phyloP scores from a whole-genome alignment of 2,329 filamentous ascomycete genomes.

The Chrysoporthe puriensis region DNA sequence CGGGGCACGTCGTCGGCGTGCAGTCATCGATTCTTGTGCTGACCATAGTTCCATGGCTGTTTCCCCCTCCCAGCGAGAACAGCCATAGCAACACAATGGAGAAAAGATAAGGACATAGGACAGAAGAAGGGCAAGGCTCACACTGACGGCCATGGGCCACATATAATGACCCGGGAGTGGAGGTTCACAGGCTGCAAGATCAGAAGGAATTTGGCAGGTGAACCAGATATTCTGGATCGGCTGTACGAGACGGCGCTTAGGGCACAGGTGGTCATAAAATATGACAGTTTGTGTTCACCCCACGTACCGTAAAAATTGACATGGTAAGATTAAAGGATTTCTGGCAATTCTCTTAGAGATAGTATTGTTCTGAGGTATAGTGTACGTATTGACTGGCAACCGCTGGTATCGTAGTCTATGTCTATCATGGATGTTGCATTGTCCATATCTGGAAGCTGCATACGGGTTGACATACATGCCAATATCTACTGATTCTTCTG shows the following conservation, averaged over 20 bases:
- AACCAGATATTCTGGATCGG: constrained; percentile 2
- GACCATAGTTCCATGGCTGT: constrained; percentile 28
- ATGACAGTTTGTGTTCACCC: not conserved
- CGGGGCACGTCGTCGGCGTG: constrained; percentile 30
- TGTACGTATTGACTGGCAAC: not conserved
- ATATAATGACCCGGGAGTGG: constrained; percentile 20
- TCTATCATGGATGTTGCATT: not conserved
- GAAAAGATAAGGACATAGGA: not conserved
- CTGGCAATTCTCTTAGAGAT: not conserved
- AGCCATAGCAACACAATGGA: constrained; percentile 2
- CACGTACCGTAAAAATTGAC: not conserved
- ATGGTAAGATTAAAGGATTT: not conserved
- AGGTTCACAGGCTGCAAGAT: constrained; percentile 4
- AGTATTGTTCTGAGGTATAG: not conserved
- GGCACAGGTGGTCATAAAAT: not conserved
- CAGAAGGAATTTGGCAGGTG: constrained; percentile 9
- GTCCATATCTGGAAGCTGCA: not conserved
- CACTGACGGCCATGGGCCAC: not conserved
- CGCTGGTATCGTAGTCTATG: not conserved
- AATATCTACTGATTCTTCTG: not conserved
- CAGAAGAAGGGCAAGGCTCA: not conserved
- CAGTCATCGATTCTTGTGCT: constrained; percentile 30
- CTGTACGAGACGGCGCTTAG: constrained; percentile 9
- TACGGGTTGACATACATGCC: not conserved
- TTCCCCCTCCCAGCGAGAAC: not conserved